These are phyloP conservation scores for Apophysomyces trapeziformis DNA, from an alignment of 371 early-diverging fungal species.

Conservation along the genomic window DNA sequence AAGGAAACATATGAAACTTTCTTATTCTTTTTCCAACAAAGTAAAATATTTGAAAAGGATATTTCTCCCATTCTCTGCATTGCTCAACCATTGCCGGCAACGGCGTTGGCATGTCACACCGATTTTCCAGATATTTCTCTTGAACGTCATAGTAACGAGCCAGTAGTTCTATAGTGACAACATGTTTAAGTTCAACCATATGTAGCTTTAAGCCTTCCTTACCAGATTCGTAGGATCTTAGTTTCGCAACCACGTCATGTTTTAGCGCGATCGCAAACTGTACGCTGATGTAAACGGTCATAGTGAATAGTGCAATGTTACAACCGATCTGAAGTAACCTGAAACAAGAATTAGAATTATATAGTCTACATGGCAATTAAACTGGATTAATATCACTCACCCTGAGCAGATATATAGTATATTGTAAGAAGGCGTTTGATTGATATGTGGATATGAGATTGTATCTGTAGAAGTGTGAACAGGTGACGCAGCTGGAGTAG, in stretches of 20 bases:
- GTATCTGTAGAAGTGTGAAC: not conserved
- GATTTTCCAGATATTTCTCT: slow-evolving; percentile 17
- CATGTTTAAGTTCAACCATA: not conserved
- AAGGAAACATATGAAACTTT: not conserved
- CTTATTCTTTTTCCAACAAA: not conserved
- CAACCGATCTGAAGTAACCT: slow-evolving; percentile 20
- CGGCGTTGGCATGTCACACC: slow-evolving; percentile 22
- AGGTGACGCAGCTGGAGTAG: not conserved
- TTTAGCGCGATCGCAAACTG: slow-evolving; percentile 26
- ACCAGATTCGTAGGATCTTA: slow-evolving; percentile 28
- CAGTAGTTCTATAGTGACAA: slow-evolving; percentile 14
- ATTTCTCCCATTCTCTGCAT: slow-evolving; percentile 26
- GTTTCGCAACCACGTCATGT: slow-evolving; percentile 16
- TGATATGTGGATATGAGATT: not conserved
- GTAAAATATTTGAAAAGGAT: slow-evolving; percentile 7
- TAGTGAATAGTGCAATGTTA: slow-evolving; percentile 17
- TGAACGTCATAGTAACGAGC: slow-evolving; percentile 18
- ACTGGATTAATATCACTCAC: slow-evolving; percentile 8
- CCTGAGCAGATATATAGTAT: slow-evolving; percentile 13
- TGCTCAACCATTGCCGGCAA: slow-evolving; percentile 20
- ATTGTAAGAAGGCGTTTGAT: slow-evolving; percentile 2
- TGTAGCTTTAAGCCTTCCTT: slow-evolving; percentile 2
- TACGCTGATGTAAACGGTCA: slow-evolving; percentile 20
- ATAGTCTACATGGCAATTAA: too few species aligned
- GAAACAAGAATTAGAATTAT: not conserved